A percentile compares a stretch with the other conserved stretches of the same genome.
Conservation (phyloP, 2,329 filamentous ascomycete species). For the Bretziella fagacearum region DNA sequence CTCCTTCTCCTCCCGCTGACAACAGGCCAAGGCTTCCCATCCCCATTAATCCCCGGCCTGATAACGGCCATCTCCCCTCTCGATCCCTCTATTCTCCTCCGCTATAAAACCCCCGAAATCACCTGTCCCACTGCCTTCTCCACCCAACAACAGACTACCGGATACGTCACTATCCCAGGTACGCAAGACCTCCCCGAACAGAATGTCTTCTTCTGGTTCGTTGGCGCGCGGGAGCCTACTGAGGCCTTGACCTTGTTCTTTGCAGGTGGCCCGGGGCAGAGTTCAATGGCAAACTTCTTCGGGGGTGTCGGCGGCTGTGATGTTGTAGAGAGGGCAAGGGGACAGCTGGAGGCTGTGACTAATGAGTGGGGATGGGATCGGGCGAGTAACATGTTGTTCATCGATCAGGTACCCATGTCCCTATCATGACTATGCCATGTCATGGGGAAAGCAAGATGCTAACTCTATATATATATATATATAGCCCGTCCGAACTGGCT, state of each 20-base stretch:
- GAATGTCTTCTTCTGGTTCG: constrained; percentile 36
- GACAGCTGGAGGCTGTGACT: constrained; percentile 36
- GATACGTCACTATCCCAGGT: constrained; percentile 47
- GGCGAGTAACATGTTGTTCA: constrained; percentile 36
- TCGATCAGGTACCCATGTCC: constrained; percentile 34
- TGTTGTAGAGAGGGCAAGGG: constrained; percentile 25
- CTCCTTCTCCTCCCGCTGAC: neutral
- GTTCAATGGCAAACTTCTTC: constrained; percentile 49
- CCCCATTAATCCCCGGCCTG: neutral
- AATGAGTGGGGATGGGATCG: constrained; percentile 51
- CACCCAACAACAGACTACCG: constrained; percentile 51
- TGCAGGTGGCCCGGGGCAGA: constrained; percentile 49
- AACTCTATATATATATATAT: neutral
- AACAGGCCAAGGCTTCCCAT: neutral
- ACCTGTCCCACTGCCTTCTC: constrained; percentile 49
- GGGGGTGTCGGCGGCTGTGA: constrained; percentile 39
- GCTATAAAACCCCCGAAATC: neutral
- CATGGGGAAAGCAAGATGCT: constrained; percentile 23
- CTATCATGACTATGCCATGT: too few relatives aligned
- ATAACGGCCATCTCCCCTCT: neutral
- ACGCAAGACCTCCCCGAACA: constrained; percentile 5
- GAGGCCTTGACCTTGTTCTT: constrained; percentile 35
- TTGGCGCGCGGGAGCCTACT: constrained; percentile 25
- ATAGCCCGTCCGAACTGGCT: constrained; percentile 48
- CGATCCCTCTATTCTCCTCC: neutral